Evolutionary conservation across 2,329 filamentous ascomycete genomes (phyloP).

Genomic region (Gliomastix tumulicola): DNA sequence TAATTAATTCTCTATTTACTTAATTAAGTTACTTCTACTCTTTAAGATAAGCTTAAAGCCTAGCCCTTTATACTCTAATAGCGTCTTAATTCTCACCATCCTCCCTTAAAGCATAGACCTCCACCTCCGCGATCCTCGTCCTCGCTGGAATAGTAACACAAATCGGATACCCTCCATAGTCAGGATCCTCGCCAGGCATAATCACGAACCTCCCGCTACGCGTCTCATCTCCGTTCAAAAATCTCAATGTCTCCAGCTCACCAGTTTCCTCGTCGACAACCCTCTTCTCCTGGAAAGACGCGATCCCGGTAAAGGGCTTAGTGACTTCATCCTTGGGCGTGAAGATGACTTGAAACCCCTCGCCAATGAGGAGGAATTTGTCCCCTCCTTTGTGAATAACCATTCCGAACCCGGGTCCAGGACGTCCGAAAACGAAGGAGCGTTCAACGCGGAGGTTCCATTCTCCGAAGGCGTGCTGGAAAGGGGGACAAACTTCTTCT

Average conservation of each 20-base stretch:
- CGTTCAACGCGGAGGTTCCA: constrained; percentile 26
- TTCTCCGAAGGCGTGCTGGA: constrained; percentile 16
- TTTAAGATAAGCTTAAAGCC: too few species aligned
- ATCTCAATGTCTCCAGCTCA: constrained; percentile 19
- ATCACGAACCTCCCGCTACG: constrained; percentile 36
- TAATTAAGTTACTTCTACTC: too few species aligned
- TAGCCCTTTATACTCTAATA: too few species aligned
- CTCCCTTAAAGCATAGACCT: too few species aligned
- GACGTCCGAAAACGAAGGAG: constrained; percentile 30
- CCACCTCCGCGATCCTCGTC: constrained; percentile 33
- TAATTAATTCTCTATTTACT: too few species aligned
- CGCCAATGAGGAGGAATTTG: constrained; percentile 26
- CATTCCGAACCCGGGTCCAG: constrained; percentile 27
- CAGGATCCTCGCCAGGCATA: constrained; percentile 42
- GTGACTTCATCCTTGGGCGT: too few species aligned
- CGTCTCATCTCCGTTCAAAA: constrained; percentile 32
- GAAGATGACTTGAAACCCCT: constrained; percentile 27
- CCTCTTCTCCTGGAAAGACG: constrained; percentile 23
- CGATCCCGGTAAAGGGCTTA: constrained; percentile 27
- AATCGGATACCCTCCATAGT: constrained; percentile 46
- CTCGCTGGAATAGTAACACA: constrained; percentile 40
- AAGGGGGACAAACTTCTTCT: constrained; percentile 10
- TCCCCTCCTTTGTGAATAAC: constrained; percentile 23
- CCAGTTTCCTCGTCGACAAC: constrained; percentile 20
- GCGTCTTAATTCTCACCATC: too few species aligned